These are phyloP conservation scores for Rhododendron kiyosumense DNA, from an alignment of 148 eudicot species.

Conservation along the genomic window DNA sequence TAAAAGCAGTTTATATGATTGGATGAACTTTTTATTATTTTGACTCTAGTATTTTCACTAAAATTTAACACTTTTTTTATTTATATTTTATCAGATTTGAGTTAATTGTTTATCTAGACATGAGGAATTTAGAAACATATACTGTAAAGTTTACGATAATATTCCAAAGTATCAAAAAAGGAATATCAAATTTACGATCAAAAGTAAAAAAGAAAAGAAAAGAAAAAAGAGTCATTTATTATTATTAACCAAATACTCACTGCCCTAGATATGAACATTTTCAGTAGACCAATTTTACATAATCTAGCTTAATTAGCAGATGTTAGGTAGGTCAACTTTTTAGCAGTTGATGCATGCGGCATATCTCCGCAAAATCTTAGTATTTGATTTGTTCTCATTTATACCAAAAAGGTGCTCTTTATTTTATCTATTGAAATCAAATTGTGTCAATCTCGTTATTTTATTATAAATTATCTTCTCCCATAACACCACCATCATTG, in stretches of 20 bases:
- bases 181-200: too few relatives aligned
- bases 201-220: too few relatives aligned
- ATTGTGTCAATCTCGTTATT: background rate
- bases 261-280: background rate
- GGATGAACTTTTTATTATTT: too few relatives aligned
- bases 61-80: too few relatives aligned
- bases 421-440: background rate
- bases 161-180: too few relatives aligned
- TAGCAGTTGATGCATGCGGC: background rate
- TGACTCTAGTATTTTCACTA: too few relatives aligned
- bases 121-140: too few relatives aligned
- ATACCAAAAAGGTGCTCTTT: background rate
- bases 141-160: too few relatives aligned
- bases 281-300: background rate
- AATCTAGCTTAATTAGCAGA: background rate
- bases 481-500: background rate
- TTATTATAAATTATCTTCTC: background rate
- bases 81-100: too few relatives aligned
- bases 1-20: too few relatives aligned
- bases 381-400: background rate
- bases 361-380: constrained; percentile 3
- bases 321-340: background rate
- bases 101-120: too few relatives aligned
- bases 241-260: background rate
- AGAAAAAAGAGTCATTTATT: too few relatives aligned